Evolutionary conservation across 2,329 filamentous ascomycete species (phyloP).

Genomic region (Neoscytalidium dimidiatum): DNA sequence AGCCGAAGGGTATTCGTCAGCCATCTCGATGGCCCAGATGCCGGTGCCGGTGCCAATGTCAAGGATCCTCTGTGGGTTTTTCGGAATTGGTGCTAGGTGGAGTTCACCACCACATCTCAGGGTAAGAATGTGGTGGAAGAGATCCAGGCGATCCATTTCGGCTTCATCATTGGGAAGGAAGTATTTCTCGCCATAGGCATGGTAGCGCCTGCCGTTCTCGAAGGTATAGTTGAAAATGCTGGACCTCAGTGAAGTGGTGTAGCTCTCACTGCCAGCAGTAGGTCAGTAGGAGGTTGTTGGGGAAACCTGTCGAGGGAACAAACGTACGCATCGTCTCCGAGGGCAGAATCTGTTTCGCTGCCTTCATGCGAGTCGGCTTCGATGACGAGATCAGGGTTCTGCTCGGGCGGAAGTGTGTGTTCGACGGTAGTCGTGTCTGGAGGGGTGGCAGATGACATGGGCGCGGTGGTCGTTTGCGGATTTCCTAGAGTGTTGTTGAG

Average conservation of each 20-base stretch:
- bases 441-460: neutral
- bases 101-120: conserved; percentile 38
- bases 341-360: conserved; percentile 4
- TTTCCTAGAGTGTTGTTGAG: no score
- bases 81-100: conserved; percentile 34
- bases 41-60: conserved; percentile 28
- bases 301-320: neutral
- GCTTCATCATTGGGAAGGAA: conserved; percentile 46
- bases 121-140: conserved; percentile 45
- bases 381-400: neutral
- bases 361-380: conserved; percentile 9
- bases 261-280: conserved; percentile 1
- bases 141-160: conserved; percentile 46
- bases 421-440: neutral
- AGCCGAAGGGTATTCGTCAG: conserved; percentile 36
- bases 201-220: conserved; percentile 23
- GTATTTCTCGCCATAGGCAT: conserved; percentile 18
- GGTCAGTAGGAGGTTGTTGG: neutral
- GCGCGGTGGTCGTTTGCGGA: neutral
- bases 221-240: conserved; percentile 33
- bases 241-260: conserved; percentile 21
- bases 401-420: neutral
- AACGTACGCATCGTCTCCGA: conserved; percentile 12
- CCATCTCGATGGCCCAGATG: conserved; percentile 31
- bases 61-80: conserved; percentile 27